These are phyloP conservation scores for Piper betle DNA, from an alignment of 164 flowering plant genomes.

Conservation along the genomic window DNA sequence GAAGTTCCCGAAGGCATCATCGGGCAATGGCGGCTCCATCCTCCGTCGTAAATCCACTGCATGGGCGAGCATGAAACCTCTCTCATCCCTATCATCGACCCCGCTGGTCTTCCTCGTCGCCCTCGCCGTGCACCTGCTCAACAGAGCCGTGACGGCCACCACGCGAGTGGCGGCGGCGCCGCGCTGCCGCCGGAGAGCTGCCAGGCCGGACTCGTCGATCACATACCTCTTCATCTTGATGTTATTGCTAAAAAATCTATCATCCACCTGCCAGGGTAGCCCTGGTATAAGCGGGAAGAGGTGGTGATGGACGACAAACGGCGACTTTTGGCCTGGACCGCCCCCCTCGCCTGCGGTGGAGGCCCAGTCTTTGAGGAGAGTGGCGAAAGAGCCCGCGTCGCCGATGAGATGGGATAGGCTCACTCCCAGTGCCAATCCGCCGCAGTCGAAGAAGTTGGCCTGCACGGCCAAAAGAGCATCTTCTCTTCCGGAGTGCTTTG, in stretches of 20 bases:
- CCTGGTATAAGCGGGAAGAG: too few species aligned
- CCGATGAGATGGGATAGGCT: constrained; percentile 23
- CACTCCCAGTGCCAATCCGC: constrained; percentile 25
- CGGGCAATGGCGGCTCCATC: constrained; percentile 17
- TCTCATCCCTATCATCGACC: not conserved
- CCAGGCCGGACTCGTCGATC: too few species aligned
- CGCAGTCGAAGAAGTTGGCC: constrained; percentile 25
- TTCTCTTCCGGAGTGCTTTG: not conserved
- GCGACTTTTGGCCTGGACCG: too few species aligned
- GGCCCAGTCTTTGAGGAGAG: constrained; percentile 27
- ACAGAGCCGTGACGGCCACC: constrained; percentile 1
- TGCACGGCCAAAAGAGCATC: constrained; percentile 16
- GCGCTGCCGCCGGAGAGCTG: too few species aligned
- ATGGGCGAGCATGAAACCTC: constrained; percentile 15
- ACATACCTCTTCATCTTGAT: too few species aligned
- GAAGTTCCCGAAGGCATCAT: constrained; percentile 27
- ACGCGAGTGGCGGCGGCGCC: not conserved
- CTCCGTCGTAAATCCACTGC: constrained; percentile 28
- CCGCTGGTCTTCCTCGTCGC: not conserved
- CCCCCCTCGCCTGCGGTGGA: constrained; percentile 6
- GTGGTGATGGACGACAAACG: too few species aligned
- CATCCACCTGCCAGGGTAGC: too few species aligned
- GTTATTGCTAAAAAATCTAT: too few species aligned
- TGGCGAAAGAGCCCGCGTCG: constrained; percentile 17
- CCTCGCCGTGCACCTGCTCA: not conserved